Conservation (phyloP, 352 stramenopile species). For the Thalassiosira allenii region DNA sequence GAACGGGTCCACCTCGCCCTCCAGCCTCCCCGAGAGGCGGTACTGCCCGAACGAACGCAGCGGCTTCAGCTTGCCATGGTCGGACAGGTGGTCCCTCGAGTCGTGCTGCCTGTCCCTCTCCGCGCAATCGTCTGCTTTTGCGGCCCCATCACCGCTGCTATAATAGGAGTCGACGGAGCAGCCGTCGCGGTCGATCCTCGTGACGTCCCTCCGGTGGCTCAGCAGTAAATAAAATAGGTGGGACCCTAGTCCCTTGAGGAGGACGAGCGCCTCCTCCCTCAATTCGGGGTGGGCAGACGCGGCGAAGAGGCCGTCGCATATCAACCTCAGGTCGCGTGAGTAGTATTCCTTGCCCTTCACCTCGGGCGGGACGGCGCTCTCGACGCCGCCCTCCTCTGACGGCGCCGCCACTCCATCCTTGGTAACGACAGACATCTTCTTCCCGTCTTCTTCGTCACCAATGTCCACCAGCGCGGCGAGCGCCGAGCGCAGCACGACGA, state of each 20-base stretch:
- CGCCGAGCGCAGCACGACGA: slow-evolving; percentile 67
- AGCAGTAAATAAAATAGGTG: slow-evolving; percentile 62
- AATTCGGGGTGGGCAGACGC: slow-evolving; percentile 50
- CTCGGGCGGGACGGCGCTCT: neutral
- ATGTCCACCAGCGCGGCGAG: slow-evolving; percentile 67
- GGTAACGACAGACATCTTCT: too few relatives aligned
- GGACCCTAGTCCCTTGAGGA: slow-evolving; percentile 64
- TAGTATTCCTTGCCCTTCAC: neutral
- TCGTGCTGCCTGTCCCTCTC: slow-evolving; percentile 21
- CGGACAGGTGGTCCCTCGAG: slow-evolving; percentile 28
- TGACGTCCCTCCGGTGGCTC: slow-evolving; percentile 45
- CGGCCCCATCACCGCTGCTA: neutral
- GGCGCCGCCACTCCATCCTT: slow-evolving; percentile 14
- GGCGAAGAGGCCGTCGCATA: slow-evolving; percentile 61
- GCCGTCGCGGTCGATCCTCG: slow-evolving; percentile 64
- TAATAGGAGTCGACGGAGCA: slow-evolving; percentile 46
- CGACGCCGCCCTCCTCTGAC: neutral
- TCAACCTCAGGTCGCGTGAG: slow-evolving; percentile 41
- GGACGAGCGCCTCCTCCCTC: slow-evolving; percentile 52
- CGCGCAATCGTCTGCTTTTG: neutral
- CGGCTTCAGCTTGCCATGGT: slow-evolving; percentile 65
- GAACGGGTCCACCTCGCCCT: slow-evolving; percentile 63
- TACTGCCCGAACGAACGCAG: slow-evolving; percentile 80
- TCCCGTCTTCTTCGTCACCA: slow-evolving; percentile 19
- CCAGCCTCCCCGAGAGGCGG: slow-evolving; percentile 62